A percentile compares a stretch with the other conserved stretches of the same genome.
Conservation (phyloP, 2,329 filamentous ascomycete genomes). For the Talaromyces pinophilus region DNA sequence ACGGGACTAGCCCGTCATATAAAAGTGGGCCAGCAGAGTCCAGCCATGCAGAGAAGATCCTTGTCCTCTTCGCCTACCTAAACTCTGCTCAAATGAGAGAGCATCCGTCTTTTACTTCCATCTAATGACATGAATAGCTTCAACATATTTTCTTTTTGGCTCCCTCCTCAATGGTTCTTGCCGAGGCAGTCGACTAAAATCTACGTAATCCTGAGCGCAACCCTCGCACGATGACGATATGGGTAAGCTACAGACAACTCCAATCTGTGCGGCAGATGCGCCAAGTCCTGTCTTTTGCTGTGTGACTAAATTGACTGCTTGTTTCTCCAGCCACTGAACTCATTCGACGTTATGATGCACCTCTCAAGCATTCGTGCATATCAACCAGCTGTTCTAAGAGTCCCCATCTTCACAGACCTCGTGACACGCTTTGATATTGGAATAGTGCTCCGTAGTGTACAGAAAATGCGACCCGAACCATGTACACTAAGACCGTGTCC, state of each 20-base stretch:
- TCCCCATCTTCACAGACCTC: background rate
- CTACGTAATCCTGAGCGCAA: background rate
- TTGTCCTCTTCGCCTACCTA: background rate
- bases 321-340: constrained; percentile 11
- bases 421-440: background rate
- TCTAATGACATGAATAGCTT: constrained; percentile 8
- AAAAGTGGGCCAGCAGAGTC: background rate
- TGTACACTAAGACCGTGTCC: background rate
- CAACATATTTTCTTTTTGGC: background rate
- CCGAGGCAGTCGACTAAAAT: background rate
- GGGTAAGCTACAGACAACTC: background rate
- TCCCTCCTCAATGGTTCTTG: background rate
- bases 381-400: background rate
- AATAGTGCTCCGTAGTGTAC: background rate
- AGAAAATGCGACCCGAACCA: background rate
- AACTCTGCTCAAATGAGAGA: background rate
- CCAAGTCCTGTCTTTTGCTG: constrained; percentile 4
- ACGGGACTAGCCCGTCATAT: background rate
- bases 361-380: background rate
- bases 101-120: background rate
- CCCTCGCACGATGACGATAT: constrained; percentile 6
- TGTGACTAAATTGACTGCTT: background rate
- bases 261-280: background rate
- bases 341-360: background rate
- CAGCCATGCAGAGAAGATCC: constrained; percentile 5